These are phyloP conservation scores for Punctularia strigosozonata DNA, from an alignment of 768 basidiomycete species.

Conservation along the genomic window DNA sequence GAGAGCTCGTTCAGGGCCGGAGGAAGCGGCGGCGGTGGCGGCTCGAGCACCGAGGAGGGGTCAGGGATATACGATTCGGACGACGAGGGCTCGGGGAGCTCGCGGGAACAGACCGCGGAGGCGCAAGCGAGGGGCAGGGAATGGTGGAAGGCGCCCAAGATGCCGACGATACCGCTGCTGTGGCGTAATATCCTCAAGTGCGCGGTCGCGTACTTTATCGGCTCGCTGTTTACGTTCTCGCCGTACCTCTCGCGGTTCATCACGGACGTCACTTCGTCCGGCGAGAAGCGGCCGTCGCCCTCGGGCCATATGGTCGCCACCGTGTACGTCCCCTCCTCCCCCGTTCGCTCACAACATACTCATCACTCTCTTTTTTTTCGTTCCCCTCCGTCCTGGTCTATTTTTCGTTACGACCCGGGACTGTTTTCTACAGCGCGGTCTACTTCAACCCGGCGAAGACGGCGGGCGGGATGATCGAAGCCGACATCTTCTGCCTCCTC, in stretches of 20 bases:
- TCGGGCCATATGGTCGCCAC: slow-evolving; percentile 91
- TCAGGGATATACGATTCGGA: no score
- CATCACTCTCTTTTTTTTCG: background rate
- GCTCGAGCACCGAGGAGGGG: no score
- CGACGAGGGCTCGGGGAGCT: background rate
- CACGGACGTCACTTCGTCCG: slow-evolving; percentile 42
- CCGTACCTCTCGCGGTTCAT: slow-evolving; percentile 61
- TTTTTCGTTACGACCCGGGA: background rate
- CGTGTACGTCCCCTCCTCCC: no score
- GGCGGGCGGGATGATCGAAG: slow-evolving; percentile 86
- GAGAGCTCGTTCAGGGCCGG: no score
- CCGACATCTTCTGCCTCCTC: slow-evolving; percentile 67
- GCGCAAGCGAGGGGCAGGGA: background rate
- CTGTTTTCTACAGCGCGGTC: slow-evolving; percentile 37
- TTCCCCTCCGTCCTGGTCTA: background rate
- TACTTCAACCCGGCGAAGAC: slow-evolving; percentile 95
- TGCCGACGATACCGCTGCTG: slow-evolving; percentile 33
- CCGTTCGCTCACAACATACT: no score
- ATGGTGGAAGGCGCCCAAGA: slow-evolving; percentile 8
- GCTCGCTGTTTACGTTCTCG: slow-evolving; percentile 86
- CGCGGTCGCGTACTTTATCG: slow-evolving; percentile 80
- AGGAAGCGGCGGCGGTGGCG: no score
- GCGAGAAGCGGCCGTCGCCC: slow-evolving; percentile 44
- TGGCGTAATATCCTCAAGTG: slow-evolving; percentile 83
- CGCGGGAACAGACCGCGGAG: background rate